Base-by-base conservation (phyloP, 179 eudicot species). In the Patellifolia procumbens region DNA sequence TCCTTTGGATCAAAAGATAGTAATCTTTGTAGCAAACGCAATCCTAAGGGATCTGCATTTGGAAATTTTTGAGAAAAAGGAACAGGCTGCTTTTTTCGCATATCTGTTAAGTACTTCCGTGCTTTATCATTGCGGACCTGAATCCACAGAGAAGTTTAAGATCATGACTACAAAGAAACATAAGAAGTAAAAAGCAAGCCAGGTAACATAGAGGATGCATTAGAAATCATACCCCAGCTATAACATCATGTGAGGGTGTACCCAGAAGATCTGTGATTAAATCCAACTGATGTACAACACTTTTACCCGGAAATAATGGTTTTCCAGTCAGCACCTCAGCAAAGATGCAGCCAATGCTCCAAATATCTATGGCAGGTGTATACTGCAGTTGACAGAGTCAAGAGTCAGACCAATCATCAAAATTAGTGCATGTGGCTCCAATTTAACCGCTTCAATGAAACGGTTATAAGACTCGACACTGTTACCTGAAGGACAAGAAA, bases 281-380 rank as follows among this genome's bases (percentile, higher is more conserved):
- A 77, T 94, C 96, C 73, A 94, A 83, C 82, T 94, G 98, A 84
- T 92, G 98, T 63, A 89, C 92, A n/a, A 89, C 96, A 78, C 92
- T 92, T 88, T 90, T 94, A 63, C 98, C 96, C n/a, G 97, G 98
- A 81, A 94, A 94, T 69, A 94, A 81, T 60, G 97, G 98, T 83
- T 91, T 90, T 59, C 98, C 97, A 0, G 88, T 87, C 80, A 94
- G 73, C 32, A 94, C 92, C 86, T 92, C 97, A 0, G 94, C 98
- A 82, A 92, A 94, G 72, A 94, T 92, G 88, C 98, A 94, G 65
- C 98, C 98, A 60, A 92, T 85, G 81, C 98, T 88, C 98, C 98
- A 94, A 76, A 94, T 83, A 87, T 94, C 98, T 77, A 94, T 89
- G 42, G 98, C 98, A 29, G 96, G 96, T 28, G 98, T 92, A 80